Evolutionary conservation across 495 filamentous ascomycete genomes (phyloP).

Genomic region (Elasticomyces elasticus): DNA sequence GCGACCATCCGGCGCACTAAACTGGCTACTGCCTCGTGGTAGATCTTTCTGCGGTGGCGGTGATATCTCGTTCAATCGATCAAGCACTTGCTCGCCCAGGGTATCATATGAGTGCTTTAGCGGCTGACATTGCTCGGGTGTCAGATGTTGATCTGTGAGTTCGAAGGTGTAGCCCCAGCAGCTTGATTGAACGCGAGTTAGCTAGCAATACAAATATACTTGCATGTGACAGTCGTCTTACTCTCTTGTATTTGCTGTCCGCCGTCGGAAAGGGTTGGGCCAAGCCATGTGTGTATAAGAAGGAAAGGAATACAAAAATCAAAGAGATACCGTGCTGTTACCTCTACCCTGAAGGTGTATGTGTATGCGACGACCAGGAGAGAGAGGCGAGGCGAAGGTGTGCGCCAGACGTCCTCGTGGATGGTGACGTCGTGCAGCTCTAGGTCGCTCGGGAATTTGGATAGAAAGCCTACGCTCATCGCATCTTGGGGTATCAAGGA

Average conservation of each 20-base stretch:
- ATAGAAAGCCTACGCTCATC: too few species aligned
- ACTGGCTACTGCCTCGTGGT: slow-evolving; percentile 26
- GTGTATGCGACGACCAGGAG: background rate
- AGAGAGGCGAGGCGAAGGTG: background rate
- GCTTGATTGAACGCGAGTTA: slow-evolving; percentile 20
- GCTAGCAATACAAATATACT: background rate
- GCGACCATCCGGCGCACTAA: slow-evolving; percentile 3
- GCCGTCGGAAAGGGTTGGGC: slow-evolving; percentile 30
- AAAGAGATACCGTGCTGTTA: background rate
- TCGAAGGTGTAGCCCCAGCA: slow-evolving; percentile 62
- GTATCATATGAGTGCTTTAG: slow-evolving; percentile 57
- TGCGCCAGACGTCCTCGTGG: too few species aligned
- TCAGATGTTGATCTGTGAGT: slow-evolving; percentile 57
- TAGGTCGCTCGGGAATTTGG: too few species aligned
- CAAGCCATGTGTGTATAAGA: slow-evolving; percentile 28
- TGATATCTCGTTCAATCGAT: slow-evolving; percentile 48
- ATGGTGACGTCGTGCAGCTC: too few species aligned
- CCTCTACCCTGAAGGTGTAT: background rate
- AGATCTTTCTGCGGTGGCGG: slow-evolving; percentile 29
- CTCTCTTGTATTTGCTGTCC: slow-evolving; percentile 29
- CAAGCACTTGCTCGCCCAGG: slow-evolving; percentile 55
- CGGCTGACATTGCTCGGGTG: slow-evolving; percentile 48
- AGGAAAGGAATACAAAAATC: background rate
- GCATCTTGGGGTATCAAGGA: too few species aligned
- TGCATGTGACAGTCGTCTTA: slow-evolving; percentile 18